Evolutionary conservation across 2,329 filamentous ascomycete species (phyloP).

Genomic region (Ascochyta clinopodiicola): DNA sequence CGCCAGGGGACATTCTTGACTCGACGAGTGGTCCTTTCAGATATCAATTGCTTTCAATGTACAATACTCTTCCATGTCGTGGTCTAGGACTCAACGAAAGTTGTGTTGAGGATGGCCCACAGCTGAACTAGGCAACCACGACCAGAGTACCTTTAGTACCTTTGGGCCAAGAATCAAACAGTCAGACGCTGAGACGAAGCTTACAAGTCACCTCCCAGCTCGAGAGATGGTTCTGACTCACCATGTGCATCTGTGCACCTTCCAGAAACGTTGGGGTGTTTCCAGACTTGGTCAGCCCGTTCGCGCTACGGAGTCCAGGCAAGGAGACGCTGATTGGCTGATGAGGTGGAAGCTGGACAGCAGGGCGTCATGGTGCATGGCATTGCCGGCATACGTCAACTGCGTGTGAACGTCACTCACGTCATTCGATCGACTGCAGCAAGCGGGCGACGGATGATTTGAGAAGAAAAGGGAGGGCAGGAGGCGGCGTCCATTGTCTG

Average conservation of each 20-base stretch:
- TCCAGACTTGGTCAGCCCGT: not conserved
- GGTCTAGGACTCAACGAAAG: too few species aligned
- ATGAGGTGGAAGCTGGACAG: not conserved
- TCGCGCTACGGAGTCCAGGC: slow-evolving; percentile 7
- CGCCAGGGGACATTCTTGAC: too few species aligned
- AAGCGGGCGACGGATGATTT: not conserved
- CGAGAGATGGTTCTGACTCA: slow-evolving; percentile 2
- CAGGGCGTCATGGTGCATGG: slow-evolving; percentile 15
- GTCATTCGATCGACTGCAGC: not conserved
- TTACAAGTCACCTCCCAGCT: not conserved
- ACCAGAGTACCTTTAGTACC: not conserved
- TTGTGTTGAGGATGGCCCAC: not conserved
- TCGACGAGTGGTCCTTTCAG: too few species aligned
- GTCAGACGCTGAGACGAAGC: slow-evolving; percentile 1
- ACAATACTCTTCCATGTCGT: not conserved
- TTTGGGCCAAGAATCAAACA: not conserved
- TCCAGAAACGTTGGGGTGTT: slow-evolving; percentile 9
- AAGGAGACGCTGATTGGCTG: slow-evolving; percentile 10
- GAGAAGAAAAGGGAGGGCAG: not conserved
- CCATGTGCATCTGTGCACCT: slow-evolving; percentile 5
- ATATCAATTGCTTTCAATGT: too few species aligned
- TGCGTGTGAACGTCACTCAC: slow-evolving; percentile 1
- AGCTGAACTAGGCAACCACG: slow-evolving; percentile 6
- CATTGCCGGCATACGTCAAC: slow-evolving; percentile 11
- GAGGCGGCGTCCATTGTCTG: not conserved